These are phyloP conservation scores for Dacryopinax spathularia DNA, from an alignment of 768 basidiomycete species.

Conservation along the genomic window DNA sequence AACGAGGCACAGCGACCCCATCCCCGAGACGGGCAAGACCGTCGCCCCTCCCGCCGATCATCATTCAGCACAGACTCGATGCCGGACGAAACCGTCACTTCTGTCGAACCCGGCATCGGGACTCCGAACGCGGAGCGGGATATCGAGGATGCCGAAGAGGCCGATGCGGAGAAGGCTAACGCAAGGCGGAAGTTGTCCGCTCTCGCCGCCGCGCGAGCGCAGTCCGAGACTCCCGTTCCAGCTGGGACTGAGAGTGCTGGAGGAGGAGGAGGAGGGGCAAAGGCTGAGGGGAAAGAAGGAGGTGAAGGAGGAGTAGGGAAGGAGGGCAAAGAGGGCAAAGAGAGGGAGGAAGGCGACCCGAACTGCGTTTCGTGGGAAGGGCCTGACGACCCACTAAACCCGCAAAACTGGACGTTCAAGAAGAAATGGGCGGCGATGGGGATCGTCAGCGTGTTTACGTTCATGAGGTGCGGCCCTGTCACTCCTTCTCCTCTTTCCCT, in stretches of 20 bases:
- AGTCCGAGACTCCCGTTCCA: no score
- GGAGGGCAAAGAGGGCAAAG: background rate
- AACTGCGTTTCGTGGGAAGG: constrained; percentile 48
- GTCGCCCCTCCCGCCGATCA: no score
- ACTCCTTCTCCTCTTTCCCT: background rate
- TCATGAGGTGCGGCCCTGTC: constrained; percentile 27
- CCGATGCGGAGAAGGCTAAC: background rate
- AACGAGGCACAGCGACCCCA: no score
- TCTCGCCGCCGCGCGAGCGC: no score
- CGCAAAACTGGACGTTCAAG: constrained; percentile 34
- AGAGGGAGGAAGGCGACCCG: background rate
- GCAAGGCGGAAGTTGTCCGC: no score
- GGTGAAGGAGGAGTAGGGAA: background rate
- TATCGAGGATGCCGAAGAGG: background rate
- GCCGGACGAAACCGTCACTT: background rate
- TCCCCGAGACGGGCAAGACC: no score
- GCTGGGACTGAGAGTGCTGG: no score
- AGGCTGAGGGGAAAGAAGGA: background rate
- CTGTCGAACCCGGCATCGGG: background rate
- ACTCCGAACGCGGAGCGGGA: background rate
- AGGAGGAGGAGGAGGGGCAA: background rate
- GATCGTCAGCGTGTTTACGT: constrained; percentile 54
- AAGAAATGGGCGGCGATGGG: constrained; percentile 45
- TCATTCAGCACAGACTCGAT: background rate
- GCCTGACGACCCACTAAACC: constrained; percentile 42